These are phyloP conservation scores for Sugiyamaella japonica DNA, from an alignment of 1,139 yeast species.

Conservation along the genomic window DNA sequence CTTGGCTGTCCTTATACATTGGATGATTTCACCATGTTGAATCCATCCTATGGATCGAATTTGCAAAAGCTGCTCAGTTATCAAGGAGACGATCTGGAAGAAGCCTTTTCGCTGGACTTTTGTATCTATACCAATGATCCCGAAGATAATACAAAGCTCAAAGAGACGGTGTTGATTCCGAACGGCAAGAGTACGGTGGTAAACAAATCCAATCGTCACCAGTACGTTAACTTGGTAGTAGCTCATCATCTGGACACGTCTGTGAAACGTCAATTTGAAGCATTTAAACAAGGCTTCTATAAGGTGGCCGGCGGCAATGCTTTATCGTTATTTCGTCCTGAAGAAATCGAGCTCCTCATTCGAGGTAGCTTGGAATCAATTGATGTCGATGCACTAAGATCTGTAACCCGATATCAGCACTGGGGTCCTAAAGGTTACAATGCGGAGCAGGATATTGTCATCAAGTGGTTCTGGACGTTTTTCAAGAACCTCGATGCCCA, in stretches of 20 bases:
- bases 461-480: conserved; percentile 86
- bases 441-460: conserved; percentile 43
- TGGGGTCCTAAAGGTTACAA: conserved; percentile 48
- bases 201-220: conserved; percentile 53
- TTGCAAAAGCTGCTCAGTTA: conserved; percentile 55
- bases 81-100: conserved; percentile 45
- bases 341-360: conserved; percentile 73
- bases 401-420: conserved; percentile 72
- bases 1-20: conserved; percentile 56
- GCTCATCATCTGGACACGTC: conserved; percentile 60
- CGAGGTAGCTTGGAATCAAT: conserved; percentile 74
- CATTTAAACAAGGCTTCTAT: conserved; percentile 69
- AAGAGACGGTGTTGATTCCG: conserved; percentile 51
- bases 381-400: conserved; percentile 64
- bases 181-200: conserved; percentile 59
- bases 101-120: conserved; percentile 50
- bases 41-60: conserved; percentile 65
- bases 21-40: conserved; percentile 64
- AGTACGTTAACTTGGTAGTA: conserved; percentile 63
- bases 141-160: conserved; percentile 22
- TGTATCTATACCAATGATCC: conserved; percentile 42
- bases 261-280: conserved; percentile 52
- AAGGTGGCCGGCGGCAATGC: conserved; percentile 82
- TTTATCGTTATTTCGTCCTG: conserved; percentile 70
- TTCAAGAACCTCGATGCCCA: conserved; percentile 48